phyloP scores from a whole-genome alignment of 2,329 filamentous ascomycete genomes.

The Apiospora aurea region DNA sequence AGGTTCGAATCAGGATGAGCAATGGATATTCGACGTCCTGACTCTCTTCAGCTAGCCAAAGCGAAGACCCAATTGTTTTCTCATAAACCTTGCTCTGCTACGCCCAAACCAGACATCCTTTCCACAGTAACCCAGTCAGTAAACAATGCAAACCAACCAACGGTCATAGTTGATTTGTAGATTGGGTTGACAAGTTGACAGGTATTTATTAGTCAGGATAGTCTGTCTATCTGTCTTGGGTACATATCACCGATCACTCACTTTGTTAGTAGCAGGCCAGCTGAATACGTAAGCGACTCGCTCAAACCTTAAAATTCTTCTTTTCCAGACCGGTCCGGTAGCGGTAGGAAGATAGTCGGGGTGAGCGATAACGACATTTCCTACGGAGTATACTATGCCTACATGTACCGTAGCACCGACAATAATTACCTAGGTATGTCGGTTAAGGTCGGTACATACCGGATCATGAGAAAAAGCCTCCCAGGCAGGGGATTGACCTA shows the following conservation, averaged over 20 bases:
- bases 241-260: neutral
- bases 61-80: neutral
- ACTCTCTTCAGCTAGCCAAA: neutral
- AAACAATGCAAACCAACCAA: neutral
- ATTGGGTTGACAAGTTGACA: neutral
- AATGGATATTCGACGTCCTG: neutral
- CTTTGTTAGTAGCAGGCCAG: neutral
- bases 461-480: neutral
- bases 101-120: neutral
- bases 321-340: neutral
- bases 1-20: neutral
- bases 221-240: neutral
- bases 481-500: neutral
- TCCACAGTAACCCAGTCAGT: neutral
- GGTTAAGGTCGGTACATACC: neutral
- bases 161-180: neutral
- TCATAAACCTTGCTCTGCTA: neutral
- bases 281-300: neutral
- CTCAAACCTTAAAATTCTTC: slow-evolving; percentile 19
- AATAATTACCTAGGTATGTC: neutral
- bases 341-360: neutral
- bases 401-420: neutral
- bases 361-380: neutral
- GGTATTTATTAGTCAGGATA: slow-evolving; percentile 2
- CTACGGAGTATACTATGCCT: neutral